Evolutionary conservation across 2,329 filamentous ascomycete genomes (phyloP).

Genomic region (Stachybotrys chlorohalonatus): DNA sequence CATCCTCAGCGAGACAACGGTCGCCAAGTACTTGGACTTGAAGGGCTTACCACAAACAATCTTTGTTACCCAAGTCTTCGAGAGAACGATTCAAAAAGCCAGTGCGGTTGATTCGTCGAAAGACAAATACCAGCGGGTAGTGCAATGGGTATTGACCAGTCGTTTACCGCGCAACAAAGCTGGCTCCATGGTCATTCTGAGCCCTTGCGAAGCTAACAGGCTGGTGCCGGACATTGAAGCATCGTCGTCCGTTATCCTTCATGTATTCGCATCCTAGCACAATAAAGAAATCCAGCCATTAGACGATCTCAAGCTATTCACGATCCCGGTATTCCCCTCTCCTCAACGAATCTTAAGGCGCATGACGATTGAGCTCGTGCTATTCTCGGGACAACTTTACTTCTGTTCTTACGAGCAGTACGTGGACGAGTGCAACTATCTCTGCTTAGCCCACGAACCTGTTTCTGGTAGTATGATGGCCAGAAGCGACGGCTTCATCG

Average conservation of each 20-base stretch:
- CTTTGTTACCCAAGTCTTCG: constrained; percentile 1
- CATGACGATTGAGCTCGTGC: constrained; percentile 37
- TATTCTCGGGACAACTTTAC: constrained; percentile 60
- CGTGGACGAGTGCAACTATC: constrained; percentile 32
- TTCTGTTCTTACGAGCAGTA: constrained; percentile 45
- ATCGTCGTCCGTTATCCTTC: constrained; percentile 25
- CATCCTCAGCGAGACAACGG: not conserved
- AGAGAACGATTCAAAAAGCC: not conserved
- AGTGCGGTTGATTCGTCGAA: not conserved
- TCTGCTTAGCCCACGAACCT: constrained; percentile 32
- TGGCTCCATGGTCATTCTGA: constrained; percentile 42
- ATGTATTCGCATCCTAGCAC: constrained; percentile 29
- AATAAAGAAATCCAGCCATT: constrained; percentile 1
- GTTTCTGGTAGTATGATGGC: constrained; percentile 12
- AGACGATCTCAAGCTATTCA: constrained; percentile 1
- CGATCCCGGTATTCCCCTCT: not conserved
- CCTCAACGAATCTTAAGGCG: not conserved
- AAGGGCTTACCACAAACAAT: not conserved
- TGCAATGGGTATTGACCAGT: constrained; percentile 6
- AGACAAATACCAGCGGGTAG: not conserved
- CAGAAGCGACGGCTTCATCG: constrained; percentile 17
- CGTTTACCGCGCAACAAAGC: not conserved
- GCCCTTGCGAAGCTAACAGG: constrained; percentile 47
- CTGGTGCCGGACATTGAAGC: not conserved
- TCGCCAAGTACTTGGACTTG: not conserved